A percentile compares a stretch with the other conserved stretches of the same genome.
phyloP scores from a whole-genome alignment of 2,329 filamentous ascomycete genomes.

The Corynespora cassiicola region DNA sequence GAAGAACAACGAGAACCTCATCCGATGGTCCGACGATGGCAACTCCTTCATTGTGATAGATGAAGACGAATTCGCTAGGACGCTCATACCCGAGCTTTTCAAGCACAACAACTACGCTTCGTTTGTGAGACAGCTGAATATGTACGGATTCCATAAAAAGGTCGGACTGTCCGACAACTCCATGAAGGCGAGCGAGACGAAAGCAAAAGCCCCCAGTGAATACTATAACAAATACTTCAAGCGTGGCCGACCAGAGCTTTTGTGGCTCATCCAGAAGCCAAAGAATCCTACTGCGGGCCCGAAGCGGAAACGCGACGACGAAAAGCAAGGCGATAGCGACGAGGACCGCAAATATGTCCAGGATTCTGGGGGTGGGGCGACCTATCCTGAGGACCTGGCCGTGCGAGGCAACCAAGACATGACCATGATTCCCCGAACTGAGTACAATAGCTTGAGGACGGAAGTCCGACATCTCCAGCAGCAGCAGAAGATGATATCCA shows the following conservation, averaged over 20 bases:
- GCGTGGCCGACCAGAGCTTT: slow-evolving; percentile 85
- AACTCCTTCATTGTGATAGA: slow-evolving; percentile 97
- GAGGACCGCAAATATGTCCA: slow-evolving; percentile 60
- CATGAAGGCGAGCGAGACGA: slow-evolving; percentile 95
- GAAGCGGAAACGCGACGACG: slow-evolving; percentile 58
- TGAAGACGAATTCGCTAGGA: slow-evolving; percentile 86
- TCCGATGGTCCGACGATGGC: slow-evolving; percentile 95
- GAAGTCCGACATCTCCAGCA: slow-evolving; percentile 84
- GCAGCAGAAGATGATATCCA: slow-evolving; percentile 85
- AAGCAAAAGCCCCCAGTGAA: slow-evolving; percentile 97
- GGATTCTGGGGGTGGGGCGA: slow-evolving; percentile 48
- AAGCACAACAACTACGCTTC: slow-evolving; percentile 83
- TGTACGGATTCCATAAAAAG: slow-evolving; percentile 64
- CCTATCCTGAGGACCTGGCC: slow-evolving; percentile 51
- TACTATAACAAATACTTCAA: slow-evolving; percentile 98
- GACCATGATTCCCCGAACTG: slow-evolving; percentile 68
- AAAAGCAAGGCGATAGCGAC: slow-evolving; percentile 74
- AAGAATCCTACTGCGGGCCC: slow-evolving; percentile 68
- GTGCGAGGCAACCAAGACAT: slow-evolving; percentile 49
- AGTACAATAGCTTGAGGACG: slow-evolving; percentile 77
- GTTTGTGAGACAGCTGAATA: slow-evolving; percentile 73
- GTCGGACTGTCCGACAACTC: slow-evolving; percentile 89
- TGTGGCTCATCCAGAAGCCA: slow-evolving; percentile 97
- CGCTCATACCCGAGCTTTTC: slow-evolving; percentile 76
- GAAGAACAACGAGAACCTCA: slow-evolving; percentile 89